phyloP scores from a whole-genome alignment of 805 yeast species.

The Metschnikowia gruessii region DNA sequence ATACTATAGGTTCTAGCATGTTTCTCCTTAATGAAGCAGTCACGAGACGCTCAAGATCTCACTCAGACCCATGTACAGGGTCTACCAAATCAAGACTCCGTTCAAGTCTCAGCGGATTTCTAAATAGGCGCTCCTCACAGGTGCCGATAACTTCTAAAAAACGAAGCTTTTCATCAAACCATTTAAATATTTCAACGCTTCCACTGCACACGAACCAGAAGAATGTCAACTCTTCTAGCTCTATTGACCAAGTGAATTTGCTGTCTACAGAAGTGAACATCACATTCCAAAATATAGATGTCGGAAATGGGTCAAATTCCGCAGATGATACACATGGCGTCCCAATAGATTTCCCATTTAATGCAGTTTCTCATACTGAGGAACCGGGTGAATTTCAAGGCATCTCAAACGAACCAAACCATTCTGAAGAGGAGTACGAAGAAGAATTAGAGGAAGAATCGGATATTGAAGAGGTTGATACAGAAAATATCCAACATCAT shows the following conservation, averaged over 20 bases:
- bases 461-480: background rate
- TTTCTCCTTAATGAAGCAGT: slow-evolving; percentile 8
- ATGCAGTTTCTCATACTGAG: background rate
- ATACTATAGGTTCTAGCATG: slow-evolving; percentile 23
- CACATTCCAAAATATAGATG: no score
- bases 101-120: background rate
- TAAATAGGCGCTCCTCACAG: background rate
- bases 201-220: background rate
- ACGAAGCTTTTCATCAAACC: background rate
- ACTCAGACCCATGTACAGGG: slow-evolving; percentile 13
- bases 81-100: background rate
- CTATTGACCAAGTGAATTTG: background rate
- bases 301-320: no score
- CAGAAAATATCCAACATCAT: background rate
- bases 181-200: background rate
- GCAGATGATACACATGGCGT: background rate
- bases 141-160: background rate
- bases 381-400: background rate
- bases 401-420: background rate
- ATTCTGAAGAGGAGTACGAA: slow-evolving; percentile 9
- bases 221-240: background rate
- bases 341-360: background rate
- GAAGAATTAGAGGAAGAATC: slow-evolving; percentile 1
- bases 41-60: slow-evolving; percentile 13
- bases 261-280: background rate